phyloP scores from a whole-genome alignment of 768 basidiomycete species.

The Leucosporidium yakuticum region DNA sequence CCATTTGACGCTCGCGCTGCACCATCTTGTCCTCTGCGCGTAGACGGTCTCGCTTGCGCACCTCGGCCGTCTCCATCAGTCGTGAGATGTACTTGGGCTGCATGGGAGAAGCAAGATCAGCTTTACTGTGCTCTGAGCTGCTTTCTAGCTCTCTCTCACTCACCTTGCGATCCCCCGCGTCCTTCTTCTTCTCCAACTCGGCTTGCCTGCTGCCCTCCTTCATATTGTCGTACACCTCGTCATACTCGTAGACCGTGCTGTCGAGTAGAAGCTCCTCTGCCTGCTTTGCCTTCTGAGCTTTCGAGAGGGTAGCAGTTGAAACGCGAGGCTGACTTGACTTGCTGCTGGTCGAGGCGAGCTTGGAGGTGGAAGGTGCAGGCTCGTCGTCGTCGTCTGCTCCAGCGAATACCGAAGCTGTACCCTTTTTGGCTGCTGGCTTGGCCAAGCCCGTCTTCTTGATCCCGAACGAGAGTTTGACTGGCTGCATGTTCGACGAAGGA shows the following conservation, averaged over 20 bases:
- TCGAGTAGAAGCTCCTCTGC: constrained; percentile 75
- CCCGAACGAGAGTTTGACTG: constrained; percentile 75
- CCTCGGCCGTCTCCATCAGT: constrained; percentile 73
- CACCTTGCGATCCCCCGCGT: constrained; percentile 72
- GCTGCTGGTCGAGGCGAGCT: neutral
- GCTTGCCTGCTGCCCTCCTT: constrained; percentile 72
- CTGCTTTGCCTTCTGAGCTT: constrained; percentile 51
- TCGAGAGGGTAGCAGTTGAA: constrained; percentile 28
- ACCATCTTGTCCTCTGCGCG: constrained; percentile 98
- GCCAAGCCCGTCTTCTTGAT: constrained; percentile 46
- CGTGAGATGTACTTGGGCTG: constrained; percentile 90
- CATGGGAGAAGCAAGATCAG: neutral
- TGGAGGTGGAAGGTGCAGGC: neutral
- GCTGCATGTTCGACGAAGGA: constrained; percentile 9
- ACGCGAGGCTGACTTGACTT: neutral
- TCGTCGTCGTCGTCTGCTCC: constrained; percentile 45
- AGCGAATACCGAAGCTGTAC: constrained; percentile 48
- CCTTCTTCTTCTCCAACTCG: constrained; percentile 69
- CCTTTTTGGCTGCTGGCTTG: constrained; percentile 45
- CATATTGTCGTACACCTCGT: constrained; percentile 94
- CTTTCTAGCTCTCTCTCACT: constrained; percentile 28
- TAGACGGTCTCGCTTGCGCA: constrained; percentile 76
- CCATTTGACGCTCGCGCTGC: constrained; percentile 81
- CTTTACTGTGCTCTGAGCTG: neutral
- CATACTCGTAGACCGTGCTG: constrained; percentile 81